Evolutionary conservation across 768 basidiomycete species (phyloP), one percentile per base, ranked within the genome.

Genomic region (Nidularia sp.): DNA sequence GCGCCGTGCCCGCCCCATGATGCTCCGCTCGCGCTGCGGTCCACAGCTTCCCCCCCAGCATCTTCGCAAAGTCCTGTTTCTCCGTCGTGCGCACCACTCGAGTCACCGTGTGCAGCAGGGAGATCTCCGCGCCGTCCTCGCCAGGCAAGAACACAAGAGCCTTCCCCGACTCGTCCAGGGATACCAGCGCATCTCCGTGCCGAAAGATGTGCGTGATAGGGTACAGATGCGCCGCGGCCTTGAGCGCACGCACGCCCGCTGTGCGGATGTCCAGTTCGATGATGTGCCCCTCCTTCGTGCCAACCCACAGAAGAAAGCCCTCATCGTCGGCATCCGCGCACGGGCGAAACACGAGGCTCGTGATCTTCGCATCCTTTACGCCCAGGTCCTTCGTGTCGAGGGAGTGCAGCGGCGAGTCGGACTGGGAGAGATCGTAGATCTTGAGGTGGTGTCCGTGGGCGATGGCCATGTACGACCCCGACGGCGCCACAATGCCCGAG

Each of bases 221-320:
- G 51, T 84, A 76, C 0, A 81, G 60, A 61, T 97, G 95, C 0
- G 80, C 81, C 9, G 75, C 72, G 34, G 76, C 72, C 55, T 85
- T 89, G 33, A 76, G 70, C 10, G 80, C 83, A 1, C 74, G 74
- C 15, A 93, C 66, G 4, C 59, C 57, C 0, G 85, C 87, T 2
- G 76, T 82, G 49, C 77, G 68, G 36, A 88, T 72, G 61, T 98
- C 92, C 51, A 96, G 57, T 72, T 97, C 94, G 57, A 86, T 76
- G 25, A 99, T 53, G 64, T 88, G 84, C 0, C 96, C 96, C 25
- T 96, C 93, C 70, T 90, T 93, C 31, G 92, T 92, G 3, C 95
- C 96, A 8, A 87, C 70, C 95, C 95, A 98, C 2, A 93, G 59
- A 50, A 81, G 76, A 32, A 73, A 73, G 2, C 88, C 90, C 13